Base-by-base conservation (phyloP, 2,329 filamentous ascomycete genomes). In the Cladosporium austrohemisphaericum region DNA sequence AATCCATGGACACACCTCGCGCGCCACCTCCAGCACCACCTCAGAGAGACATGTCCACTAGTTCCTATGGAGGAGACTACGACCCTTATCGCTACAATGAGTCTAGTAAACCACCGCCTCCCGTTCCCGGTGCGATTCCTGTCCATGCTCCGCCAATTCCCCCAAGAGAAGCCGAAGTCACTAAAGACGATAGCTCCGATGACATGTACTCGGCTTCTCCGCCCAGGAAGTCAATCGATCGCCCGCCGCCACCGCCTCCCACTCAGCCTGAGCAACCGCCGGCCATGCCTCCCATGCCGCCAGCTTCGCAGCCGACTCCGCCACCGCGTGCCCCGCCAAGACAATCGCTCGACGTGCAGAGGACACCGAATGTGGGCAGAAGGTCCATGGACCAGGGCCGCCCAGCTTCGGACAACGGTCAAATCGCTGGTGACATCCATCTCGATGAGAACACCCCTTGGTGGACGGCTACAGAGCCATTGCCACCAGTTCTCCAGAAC, bases 361-460 rank as follows among this genome's bases (percentile, higher is more conserved):
- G 85, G 52, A 69, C 68, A 13, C 65, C 71, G 22, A 69, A 70
- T 3, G 71, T 67, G 46, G 63, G 71, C 20, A 77, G 83, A 48
- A 71, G 77, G 51, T 95, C 90, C 3, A 81, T 87, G 68, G 93
- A 98, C 57, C 74, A 86, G 49, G 69, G 78, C 31, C 81, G 92
- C 38, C 84, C 88, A 1, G 85, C 84, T 5, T 76, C 81, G 51
- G 78, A 83, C 52, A 83, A 85, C 36, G 88, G 89, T 1, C 94
- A 84, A 63, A 92, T 97, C 54, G 93, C 93, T 32, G 84, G 84
- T 49, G 91, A 97, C 52, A 71, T 97, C 49, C 91, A 97, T 61
- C 75, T 97, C 29, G 84, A 81, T 10, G 75, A 79, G 36, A 77
- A 78, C 41, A 86, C 82, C 14, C 79, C 84, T 43, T 98, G 93